These are phyloP conservation scores for Fomitopsis palustris DNA, from an alignment of 1,284 basidiomycete genomes.

Conservation along the genomic window DNA sequence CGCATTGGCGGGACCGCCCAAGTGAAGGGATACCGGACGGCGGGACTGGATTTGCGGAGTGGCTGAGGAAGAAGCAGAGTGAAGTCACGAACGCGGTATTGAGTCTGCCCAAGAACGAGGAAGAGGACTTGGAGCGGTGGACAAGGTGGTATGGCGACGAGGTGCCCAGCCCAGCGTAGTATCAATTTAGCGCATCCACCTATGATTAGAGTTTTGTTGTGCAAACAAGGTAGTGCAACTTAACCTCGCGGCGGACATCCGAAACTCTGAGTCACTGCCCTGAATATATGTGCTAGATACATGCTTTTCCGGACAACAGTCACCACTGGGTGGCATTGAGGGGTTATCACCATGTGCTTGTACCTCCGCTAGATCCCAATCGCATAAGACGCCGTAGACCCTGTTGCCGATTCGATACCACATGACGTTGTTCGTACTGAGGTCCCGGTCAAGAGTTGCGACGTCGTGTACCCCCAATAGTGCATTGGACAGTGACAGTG, in stretches of 20 bases:
- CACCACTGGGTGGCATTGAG: too few relatives aligned
- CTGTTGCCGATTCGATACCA: slow-evolving; percentile 6
- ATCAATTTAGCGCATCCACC: too few relatives aligned
- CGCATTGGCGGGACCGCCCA: neutral
- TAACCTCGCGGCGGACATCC: too few relatives aligned
- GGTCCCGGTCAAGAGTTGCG: slow-evolving; percentile 20
- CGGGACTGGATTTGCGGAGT: neutral
- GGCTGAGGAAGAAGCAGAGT: neutral
- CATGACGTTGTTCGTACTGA: slow-evolving; percentile 29
- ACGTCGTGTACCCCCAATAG: slow-evolving; percentile 2
- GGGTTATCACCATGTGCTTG: neutral
- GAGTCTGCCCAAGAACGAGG: neutral
- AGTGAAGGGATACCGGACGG: neutral
- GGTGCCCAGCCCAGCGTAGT: neutral
- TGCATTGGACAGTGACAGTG: neutral
- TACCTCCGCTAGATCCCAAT: slow-evolving; percentile 19
- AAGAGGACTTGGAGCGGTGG: neutral
- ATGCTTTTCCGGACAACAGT: too few relatives aligned
- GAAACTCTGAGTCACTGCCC: too few relatives aligned
- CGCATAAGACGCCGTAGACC: slow-evolving; percentile 23
- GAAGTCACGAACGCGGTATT: neutral
- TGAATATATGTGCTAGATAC: too few relatives aligned
- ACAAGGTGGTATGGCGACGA: neutral
- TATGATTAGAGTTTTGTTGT: too few relatives aligned
- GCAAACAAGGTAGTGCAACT: too few relatives aligned